Percentiles rank a stretch among this genome's conserved stretches.
These are phyloP conservation scores for Eucalyptus grandis DNA, from an alignment of 345 rosid genomes.

Conservation along the genomic window DNA sequence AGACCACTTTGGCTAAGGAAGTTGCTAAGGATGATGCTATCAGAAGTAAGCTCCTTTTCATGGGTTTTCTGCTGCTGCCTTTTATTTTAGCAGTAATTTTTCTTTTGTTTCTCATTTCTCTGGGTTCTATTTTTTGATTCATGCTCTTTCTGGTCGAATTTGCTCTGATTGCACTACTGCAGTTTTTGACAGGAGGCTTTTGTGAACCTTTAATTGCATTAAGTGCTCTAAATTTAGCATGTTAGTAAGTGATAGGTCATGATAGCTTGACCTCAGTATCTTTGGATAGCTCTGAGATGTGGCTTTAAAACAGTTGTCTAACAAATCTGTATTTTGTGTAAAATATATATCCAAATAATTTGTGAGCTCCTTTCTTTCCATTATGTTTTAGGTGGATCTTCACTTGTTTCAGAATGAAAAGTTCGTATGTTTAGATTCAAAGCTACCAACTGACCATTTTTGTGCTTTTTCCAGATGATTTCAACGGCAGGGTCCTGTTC, in stretches of 20 bases:
- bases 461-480: slow-evolving; percentile 27
- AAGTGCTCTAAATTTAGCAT: background rate
- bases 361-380: background rate
- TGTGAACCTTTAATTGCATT: background rate
- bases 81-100: background rate
- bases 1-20: slow-evolving; percentile 77
- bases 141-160: background rate
- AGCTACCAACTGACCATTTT: background rate
- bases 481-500: slow-evolving; percentile 42
- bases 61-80: background rate
- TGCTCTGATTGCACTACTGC: background rate
- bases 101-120: background rate
- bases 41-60: slow-evolving; percentile 26
- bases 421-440: background rate
- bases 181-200: background rate
- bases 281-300: background rate
- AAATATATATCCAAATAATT: background rate
- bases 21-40: slow-evolving; percentile 49
- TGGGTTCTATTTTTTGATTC: background rate
- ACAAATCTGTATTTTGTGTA: background rate
- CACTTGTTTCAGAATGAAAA: background rate
- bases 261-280: background rate
- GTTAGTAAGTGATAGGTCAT: background rate
- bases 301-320: background rate
- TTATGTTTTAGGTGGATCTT: background rate